Base-by-base conservation (phyloP, 345 rosid genomes). In the Arabis hirsuta region DNA sequence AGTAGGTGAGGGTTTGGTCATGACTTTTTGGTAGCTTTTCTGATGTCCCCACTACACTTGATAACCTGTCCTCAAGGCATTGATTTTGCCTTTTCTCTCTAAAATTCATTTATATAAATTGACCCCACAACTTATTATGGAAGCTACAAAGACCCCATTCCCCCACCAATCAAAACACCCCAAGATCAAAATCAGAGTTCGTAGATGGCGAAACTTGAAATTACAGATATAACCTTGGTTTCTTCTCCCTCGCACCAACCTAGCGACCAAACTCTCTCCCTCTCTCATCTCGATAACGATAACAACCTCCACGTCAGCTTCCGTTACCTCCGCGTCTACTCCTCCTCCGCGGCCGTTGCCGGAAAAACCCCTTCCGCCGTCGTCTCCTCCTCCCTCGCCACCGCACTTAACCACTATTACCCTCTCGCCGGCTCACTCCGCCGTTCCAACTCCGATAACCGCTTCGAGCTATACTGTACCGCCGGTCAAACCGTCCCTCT, bases 261-360 rank as follows among this genome's bases (percentile, higher is more conserved):
- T 36, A 70, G 76, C 45, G 81, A 83, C 55, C 93, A 86, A 66
- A 69, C 73, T 12, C 88, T 85, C 48, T 71, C 83, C 13, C 92
- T 92, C 67, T 88, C 96, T 64, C 84, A 77, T 77, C 86, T 92
- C 13, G 98, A 90, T 62, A 75, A 82, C 38, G 96, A 88, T 67
- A 84, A 74, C 55, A 89, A 85, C 82, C 83, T 87, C 78, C 58
- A 87, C 52, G 73, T 84, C 77, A 83, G 82, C 53, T 87, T 89
- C 85, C 97, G 97, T 51, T 91, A 87, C 73, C 81, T 91, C 63
- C 93, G 96, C 7, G 90, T 79, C 3, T 91, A 89, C 55, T 80
- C 68, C 51, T 69, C 65, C 67, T 69, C 72, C 7, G 84, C 79
- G 4, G 65, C 86, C 69, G 38, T 67, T 69, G 12, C 60, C 80